phyloP scores from a whole-genome alignment of 2,329 filamentous ascomycete genomes.

The Trichothecium sympodiale region DNA sequence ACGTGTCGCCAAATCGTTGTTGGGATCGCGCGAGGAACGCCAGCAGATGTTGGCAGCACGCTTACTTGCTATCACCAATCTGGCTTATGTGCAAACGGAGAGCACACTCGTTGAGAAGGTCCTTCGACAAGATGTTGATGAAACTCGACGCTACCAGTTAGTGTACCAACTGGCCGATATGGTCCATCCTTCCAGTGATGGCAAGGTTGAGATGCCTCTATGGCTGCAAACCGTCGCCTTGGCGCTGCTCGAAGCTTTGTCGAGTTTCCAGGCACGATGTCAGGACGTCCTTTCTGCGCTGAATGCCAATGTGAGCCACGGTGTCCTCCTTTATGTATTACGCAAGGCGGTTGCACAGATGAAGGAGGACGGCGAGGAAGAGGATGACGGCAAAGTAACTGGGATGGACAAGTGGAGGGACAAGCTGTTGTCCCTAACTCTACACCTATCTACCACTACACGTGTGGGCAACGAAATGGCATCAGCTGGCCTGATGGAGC shows the following conservation, averaged over 20 bases:
- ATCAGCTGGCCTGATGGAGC: conserved; percentile 77
- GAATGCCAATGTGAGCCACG: conserved; percentile 92
- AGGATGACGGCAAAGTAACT: conserved; percentile 49
- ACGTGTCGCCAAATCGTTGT: conserved; percentile 71
- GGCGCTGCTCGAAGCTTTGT: conserved; percentile 72
- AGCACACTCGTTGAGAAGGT: conserved; percentile 75
- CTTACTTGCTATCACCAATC: conserved; percentile 76
- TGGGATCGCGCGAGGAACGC: conserved; percentile 51
- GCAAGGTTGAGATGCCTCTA: conserved; percentile 55
- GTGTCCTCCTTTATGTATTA: conserved; percentile 84
- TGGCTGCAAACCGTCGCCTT: conserved; percentile 76
- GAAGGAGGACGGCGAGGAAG: conserved; percentile 40
- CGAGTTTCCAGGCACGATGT: conserved; percentile 64
- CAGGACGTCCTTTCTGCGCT: conserved; percentile 82
- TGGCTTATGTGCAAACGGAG: conserved; percentile 83
- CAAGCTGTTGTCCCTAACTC: conserved; percentile 76
- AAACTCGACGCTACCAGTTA: conserved; percentile 79
- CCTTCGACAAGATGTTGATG: conserved; percentile 77
- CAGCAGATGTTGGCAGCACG: conserved; percentile 71
- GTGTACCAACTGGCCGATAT: conserved; percentile 88
- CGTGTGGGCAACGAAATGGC: conserved; percentile 77
- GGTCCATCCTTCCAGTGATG: conserved; percentile 70
- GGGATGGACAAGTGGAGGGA: conserved; percentile 81
- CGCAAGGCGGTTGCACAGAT: conserved; percentile 83
- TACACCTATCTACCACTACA: conserved; percentile 64